A percentile compares a stretch with the other conserved stretches of the same genome.
These are phyloP conservation scores for Sordariomycetes sp. DNA, from an alignment of 2,329 filamentous ascomycete species.

Conservation along the genomic window DNA sequence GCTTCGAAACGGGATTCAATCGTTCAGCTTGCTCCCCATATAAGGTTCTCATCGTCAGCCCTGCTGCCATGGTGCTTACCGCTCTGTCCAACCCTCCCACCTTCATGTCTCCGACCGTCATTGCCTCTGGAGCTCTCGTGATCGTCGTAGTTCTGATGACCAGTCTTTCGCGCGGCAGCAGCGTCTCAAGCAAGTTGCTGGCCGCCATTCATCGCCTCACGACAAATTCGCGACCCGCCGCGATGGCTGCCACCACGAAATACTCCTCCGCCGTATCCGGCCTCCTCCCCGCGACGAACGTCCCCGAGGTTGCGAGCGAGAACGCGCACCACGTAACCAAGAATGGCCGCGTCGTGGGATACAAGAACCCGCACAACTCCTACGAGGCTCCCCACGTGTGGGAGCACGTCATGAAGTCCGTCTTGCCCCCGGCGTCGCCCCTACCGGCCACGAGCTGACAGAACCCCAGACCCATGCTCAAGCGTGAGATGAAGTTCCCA, in stretches of 20 bases:
- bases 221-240: too few species aligned
- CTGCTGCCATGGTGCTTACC: too few species aligned
- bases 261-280: slow-evolving; percentile 21
- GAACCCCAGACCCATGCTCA: slow-evolving; percentile 23
- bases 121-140: too few species aligned
- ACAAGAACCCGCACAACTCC: slow-evolving; percentile 44
- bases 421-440: slow-evolving; percentile 26
- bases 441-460: neutral
- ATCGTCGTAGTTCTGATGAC: too few species aligned
- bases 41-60: too few species aligned
- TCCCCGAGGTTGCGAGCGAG: slow-evolving; percentile 30
- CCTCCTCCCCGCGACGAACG: slow-evolving; percentile 18
- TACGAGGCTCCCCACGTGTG: slow-evolving; percentile 15
- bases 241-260: neutral
- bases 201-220: too few species aligned
- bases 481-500: slow-evolving; percentile 34
- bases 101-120: too few species aligned
- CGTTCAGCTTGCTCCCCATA: too few species aligned
- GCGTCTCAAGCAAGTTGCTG: too few species aligned
- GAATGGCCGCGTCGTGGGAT: slow-evolving; percentile 28
- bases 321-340: slow-evolving; percentile 38
- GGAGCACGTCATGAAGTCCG: slow-evolving; percentile 26
- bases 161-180: too few species aligned
- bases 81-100: too few species aligned
- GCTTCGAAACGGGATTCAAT: too few species aligned